Conservation (phyloP, 176 grass and related monocot genomes). For the Eragrostis nindensis region DNA sequence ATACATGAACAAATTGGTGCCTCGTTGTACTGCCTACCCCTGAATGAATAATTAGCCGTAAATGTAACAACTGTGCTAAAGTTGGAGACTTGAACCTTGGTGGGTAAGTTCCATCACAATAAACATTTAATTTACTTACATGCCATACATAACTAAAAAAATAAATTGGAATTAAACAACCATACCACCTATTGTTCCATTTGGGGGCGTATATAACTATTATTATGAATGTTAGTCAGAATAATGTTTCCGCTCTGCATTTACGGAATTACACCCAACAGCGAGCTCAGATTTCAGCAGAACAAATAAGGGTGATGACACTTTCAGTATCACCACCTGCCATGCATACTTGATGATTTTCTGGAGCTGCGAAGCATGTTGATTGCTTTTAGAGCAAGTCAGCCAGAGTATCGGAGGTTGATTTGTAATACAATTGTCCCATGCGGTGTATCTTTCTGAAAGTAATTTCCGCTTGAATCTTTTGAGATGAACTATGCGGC, state of each 20-base stretch:
- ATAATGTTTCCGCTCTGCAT: not conserved
- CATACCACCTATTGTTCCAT: conserved; percentile 40
- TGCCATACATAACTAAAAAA: not conserved
- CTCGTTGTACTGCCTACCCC: too few species aligned
- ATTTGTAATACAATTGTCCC: not conserved
- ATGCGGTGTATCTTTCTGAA: not conserved
- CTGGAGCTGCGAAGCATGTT: not conserved
- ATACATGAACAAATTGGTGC: too few species aligned
- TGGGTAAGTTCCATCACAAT: too few species aligned
- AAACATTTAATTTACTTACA: too few species aligned
- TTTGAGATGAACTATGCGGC: not conserved
- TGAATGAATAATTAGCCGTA: too few species aligned
- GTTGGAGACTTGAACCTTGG: too few species aligned
- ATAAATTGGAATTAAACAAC: not conserved
- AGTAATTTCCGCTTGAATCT: not conserved
- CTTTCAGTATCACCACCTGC: not conserved
- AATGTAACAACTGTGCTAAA: too few species aligned
- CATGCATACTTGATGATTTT: not conserved
- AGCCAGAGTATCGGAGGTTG: not conserved
- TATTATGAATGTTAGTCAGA: not conserved
- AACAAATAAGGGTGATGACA: not conserved
- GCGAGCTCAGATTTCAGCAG: not conserved
- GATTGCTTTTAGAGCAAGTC: not conserved
- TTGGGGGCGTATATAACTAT: conserved; percentile 21
- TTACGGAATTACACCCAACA: not conserved